A percentile compares a stretch with the other conserved stretches of the same genome.
phyloP scores from a whole-genome alignment of 306 rosid species.

The Cicer yamashitae region DNA sequence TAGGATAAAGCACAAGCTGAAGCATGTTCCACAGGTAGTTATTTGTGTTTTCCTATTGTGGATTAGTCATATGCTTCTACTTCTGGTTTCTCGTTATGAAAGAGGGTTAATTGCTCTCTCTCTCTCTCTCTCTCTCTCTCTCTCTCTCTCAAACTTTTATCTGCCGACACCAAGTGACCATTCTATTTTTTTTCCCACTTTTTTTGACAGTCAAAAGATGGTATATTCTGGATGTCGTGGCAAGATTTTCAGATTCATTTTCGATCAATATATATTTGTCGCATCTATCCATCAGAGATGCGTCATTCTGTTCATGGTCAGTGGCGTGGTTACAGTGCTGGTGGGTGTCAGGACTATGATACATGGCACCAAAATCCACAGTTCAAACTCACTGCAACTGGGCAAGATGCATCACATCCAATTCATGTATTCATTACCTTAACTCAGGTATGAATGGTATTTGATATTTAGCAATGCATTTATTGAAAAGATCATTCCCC shows the following conservation, averaged over 20 bases:
- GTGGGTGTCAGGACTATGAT: slow-evolving; percentile 99
- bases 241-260: slow-evolving; percentile 99
- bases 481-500: background rate
- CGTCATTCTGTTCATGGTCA: slow-evolving; percentile 94
- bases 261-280: slow-evolving; percentile 95
- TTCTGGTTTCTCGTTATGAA: slow-evolving; percentile 23
- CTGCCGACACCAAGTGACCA: slow-evolving; percentile 23
- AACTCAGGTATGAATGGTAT: slow-evolving; percentile 72
- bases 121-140: slow-evolving; percentile 2
- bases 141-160: background rate
- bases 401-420: slow-evolving; percentile 90
- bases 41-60: slow-evolving; percentile 4
- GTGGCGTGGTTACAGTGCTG: slow-evolving; percentile 98
- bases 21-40: slow-evolving; percentile 85
- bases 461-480: slow-evolving; percentile 17
- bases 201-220: slow-evolving; percentile 82
- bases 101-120: slow-evolving; percentile 4
- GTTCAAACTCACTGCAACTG: slow-evolving; percentile 89
- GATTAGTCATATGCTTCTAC: slow-evolving; percentile 21
- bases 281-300: slow-evolving; percentile 95
- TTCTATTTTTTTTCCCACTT: slow-evolving; percentile 12
- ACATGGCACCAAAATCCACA: slow-evolving; percentile 99
- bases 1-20: slow-evolving; percentile 96
- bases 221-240: slow-evolving; percentile 99
- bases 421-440: slow-evolving; percentile 94